phyloP scores from a whole-genome alignment of 2,329 filamentous ascomycete species.

The Fusarium setosum region DNA sequence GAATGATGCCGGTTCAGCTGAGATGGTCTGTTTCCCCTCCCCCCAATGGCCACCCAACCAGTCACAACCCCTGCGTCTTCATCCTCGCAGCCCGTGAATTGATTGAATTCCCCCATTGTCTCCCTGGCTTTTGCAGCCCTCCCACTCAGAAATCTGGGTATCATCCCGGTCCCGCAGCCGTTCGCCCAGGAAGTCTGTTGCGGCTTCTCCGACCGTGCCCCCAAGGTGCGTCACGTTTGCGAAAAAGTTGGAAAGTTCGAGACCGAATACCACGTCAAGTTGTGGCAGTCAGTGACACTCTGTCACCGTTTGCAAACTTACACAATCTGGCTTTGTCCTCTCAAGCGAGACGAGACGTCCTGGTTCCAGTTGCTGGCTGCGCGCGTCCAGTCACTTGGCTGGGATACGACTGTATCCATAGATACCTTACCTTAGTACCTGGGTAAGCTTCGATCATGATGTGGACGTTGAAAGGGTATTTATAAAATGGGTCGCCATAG shows the following conservation, averaged over 20 bases:
- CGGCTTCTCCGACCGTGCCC: slow-evolving; percentile 6
- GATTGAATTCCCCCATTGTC: slow-evolving; percentile 31
- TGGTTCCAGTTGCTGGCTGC: too few species aligned
- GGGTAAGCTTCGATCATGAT: too few species aligned
- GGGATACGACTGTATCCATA: not conserved
- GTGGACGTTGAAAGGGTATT: too few species aligned
- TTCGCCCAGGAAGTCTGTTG: slow-evolving; percentile 18
- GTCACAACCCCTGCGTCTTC: slow-evolving; percentile 21
- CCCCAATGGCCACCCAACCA: slow-evolving; percentile 16
- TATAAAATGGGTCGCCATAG: too few species aligned
- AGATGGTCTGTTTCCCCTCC: slow-evolving; percentile 32
- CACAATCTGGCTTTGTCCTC: not conserved
- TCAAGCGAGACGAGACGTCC: not conserved
- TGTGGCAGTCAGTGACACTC: not conserved
- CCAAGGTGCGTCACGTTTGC: slow-evolving; percentile 12
- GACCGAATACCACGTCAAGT: not conserved
- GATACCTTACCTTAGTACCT: not conserved
- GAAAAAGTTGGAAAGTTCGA: not conserved
- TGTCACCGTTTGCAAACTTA: not conserved
- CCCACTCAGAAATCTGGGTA: not conserved
- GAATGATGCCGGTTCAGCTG: slow-evolving; percentile 43
- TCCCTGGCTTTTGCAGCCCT: slow-evolving; percentile 4
- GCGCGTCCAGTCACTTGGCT: not conserved
- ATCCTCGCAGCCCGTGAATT: slow-evolving; percentile 20
- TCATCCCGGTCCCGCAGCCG: slow-evolving; percentile 21